These are phyloP conservation scores for Colletotrichum kahawae DNA, from an alignment of 2,329 filamentous ascomycete genomes.

Conservation along the genomic window DNA sequence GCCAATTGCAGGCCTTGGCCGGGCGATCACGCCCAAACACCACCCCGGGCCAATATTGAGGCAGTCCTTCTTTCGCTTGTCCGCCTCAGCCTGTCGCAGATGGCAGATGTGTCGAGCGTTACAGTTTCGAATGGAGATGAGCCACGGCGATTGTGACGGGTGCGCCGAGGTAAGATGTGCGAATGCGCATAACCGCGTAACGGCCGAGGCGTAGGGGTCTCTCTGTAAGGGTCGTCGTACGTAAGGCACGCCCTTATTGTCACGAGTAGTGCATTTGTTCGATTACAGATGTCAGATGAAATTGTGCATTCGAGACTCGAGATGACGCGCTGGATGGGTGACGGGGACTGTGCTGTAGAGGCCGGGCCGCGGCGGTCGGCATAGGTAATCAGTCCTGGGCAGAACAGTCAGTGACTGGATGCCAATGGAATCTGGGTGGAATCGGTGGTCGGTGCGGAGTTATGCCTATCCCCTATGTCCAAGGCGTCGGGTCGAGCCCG, in stretches of 20 bases:
- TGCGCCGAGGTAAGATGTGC: not conserved
- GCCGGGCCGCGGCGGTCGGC: not conserved
- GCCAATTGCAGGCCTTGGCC: not conserved
- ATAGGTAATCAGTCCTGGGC: not conserved
- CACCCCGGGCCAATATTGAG: not conserved
- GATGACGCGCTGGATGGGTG: not conserved
- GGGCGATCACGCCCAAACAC: not conserved
- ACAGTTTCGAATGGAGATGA: not conserved
- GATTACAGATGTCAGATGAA: not conserved
- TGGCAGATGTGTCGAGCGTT: not conserved
- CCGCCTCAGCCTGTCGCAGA: slow-evolving; percentile 7
- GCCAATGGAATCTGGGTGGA: not conserved
- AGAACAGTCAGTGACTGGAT: not conserved
- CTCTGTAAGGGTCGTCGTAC: not conserved
- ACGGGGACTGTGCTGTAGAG: not conserved
- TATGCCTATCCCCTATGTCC: slow-evolving; percentile 15
- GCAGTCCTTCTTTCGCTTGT: slow-evolving; percentile 2
- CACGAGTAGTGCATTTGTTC: not conserved
- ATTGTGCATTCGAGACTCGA: not conserved
- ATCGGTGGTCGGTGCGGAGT: slow-evolving; percentile 13
- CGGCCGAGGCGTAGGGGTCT: not conserved
- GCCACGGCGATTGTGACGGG: not conserved
- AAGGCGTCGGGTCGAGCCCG: not conserved
- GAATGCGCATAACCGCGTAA: not conserved
- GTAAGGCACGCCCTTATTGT: not conserved